Evolutionary conservation across 257 asterid species (phyloP), one percentile per base, ranked within the genome.

Genomic region (Solanum lycopersicoides): DNA sequence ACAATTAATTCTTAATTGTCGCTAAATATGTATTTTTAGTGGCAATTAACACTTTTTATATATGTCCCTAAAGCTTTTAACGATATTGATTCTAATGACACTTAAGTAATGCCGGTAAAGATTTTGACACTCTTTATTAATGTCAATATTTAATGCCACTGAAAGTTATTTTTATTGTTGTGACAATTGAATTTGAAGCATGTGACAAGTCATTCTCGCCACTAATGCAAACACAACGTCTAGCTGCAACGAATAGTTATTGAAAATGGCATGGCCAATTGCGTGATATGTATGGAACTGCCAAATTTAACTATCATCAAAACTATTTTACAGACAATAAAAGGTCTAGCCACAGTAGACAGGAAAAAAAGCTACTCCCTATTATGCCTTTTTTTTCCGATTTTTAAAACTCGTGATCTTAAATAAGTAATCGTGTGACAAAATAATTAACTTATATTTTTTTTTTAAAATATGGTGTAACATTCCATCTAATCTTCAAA

Each of bases 171-270:
- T 28, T 28, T 28, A 1, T 28, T 28, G 1, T 28, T 1, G 1
- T 28, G 30, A 3, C 0, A 4, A 68, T 7, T 3, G 20, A 16
- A 66, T 25, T 66, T 25, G 3, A 66, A 30, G 76, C 41, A 69
- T 15, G 41, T 91, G 95, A 92, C 89, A 71, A 47, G 94, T 93
- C 95, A 60, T 30, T 59, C 76, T 91, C 94, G 66, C 84, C 88
- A 88, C 84, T 91, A 91, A 93, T 93, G 93, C 89, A 90, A 86
- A 86, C 66, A 66, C 75, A 59, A 76, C 37, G 77, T 86, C 90
- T 79, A 86, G 75, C 84, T 84, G 86, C 56, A 88, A 63, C 85
- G 69, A 28, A 30, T 82, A 82, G 20, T 82, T 47, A 82, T 50
- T 82, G 85, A 82, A 21, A 82, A 82, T 50, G 66, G 20, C 45